A percentile compares a stretch with the other conserved stretches of the same genome.
Evolutionary conservation across 2,329 filamentous ascomycete genomes (phyloP).

Genomic region (Paramyrothecium sp.): DNA sequence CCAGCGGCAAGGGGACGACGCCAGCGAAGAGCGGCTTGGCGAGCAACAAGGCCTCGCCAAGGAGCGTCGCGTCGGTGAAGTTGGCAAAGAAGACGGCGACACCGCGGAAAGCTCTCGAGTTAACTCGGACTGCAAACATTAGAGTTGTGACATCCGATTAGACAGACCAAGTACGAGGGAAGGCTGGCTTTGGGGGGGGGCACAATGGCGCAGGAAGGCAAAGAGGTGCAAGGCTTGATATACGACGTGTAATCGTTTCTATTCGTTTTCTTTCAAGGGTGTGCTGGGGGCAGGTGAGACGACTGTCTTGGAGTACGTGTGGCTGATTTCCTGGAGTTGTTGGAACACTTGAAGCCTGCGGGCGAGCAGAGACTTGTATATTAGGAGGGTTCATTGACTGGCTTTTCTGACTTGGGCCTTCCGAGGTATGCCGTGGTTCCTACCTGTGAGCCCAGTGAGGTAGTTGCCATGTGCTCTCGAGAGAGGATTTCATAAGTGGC

Average conservation of each 20-base stretch:
- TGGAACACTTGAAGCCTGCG: neutral
- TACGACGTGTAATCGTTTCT: neutral
- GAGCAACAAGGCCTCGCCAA: slow-evolving; percentile 6
- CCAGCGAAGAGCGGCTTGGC: slow-evolving; percentile 6
- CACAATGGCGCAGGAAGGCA: too few relatives aligned
- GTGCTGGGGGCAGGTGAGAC: neutral
- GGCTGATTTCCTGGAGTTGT: neutral
- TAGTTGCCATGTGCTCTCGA: too few relatives aligned
- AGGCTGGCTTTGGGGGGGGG: too few relatives aligned
- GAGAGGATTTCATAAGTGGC: too few relatives aligned
- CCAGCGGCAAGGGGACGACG: slow-evolving; percentile 10
- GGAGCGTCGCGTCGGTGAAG: neutral
- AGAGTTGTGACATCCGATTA: slow-evolving; percentile 10
- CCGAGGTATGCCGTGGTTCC: too few relatives aligned
- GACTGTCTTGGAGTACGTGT: neutral
- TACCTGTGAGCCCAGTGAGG: too few relatives aligned
- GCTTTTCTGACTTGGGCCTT: neutral
- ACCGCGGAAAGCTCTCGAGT: slow-evolving; percentile 16
- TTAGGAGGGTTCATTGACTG: neutral
- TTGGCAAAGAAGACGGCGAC: slow-evolving; percentile 8
- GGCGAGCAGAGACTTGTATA: neutral
- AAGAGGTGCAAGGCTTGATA: too few relatives aligned
- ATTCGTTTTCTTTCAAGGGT: neutral
- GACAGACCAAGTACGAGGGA: neutral
- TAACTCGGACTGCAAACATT: slow-evolving; percentile 17